phyloP scores from a whole-genome alignment of 192 early-diverging fungal species.

The Linnemannia elongata region DNA sequence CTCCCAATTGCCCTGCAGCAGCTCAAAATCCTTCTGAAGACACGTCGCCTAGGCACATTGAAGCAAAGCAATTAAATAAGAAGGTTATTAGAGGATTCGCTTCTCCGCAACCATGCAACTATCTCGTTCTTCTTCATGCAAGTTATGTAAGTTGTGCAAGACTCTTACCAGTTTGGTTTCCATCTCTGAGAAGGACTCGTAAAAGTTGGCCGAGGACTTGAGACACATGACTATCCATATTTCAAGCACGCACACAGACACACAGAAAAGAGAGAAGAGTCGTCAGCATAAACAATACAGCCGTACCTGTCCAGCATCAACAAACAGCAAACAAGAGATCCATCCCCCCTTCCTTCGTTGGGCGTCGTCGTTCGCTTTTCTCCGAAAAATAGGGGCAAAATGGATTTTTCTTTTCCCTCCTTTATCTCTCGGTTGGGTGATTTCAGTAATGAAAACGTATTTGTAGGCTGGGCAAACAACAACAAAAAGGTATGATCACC shows the following conservation, averaged over 20 bases:
- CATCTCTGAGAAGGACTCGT: conserved; percentile 57
- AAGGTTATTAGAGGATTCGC: neutral
- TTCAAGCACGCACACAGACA: neutral
- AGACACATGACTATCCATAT: conserved; percentile 58
- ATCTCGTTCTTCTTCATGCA: too few species aligned
- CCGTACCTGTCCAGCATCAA: neutral
- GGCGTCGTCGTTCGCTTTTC: conserved; percentile 3
- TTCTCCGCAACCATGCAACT: neutral
- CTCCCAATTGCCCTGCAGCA: conserved; percentile 53
- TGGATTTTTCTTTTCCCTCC: neutral
- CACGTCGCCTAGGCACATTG: conserved; percentile 32
- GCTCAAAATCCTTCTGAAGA: conserved; percentile 61
- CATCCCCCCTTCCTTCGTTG: neutral
- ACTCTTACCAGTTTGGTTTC: conserved; percentile 54
- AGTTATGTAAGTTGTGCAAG: too few species aligned
- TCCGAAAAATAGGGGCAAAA: conserved; percentile 3
- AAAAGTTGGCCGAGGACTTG: conserved; percentile 62
- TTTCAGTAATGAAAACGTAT: neutral
- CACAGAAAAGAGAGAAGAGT: neutral
- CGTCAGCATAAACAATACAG: neutral
- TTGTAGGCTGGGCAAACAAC: neutral
- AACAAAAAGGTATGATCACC: conserved; percentile 14
- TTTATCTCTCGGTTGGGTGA: neutral
- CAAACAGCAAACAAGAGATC: neutral
- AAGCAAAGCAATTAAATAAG: neutral